A percentile compares a stretch with the other conserved stretches of the same genome.
Conservation (phyloP, 805 yeast genomes). For the Komagataella kurtzmanii region DNA sequence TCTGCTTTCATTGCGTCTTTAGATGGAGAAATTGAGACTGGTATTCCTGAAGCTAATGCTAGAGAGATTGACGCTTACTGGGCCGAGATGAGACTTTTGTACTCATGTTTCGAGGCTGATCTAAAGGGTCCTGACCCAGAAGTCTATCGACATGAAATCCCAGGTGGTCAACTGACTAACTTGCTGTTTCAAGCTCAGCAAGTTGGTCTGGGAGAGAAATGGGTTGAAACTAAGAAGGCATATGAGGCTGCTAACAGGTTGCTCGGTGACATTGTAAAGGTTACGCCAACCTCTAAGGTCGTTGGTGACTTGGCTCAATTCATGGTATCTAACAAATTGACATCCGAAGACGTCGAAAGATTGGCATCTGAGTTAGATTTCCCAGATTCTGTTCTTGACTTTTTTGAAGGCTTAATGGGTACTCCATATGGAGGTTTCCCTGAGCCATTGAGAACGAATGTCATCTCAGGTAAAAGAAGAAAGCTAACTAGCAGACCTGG, state of each 20-base stretch:
- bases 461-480: slow-evolving; percentile 85
- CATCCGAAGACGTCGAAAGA: slow-evolving; percentile 72
- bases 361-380: slow-evolving; percentile 87
- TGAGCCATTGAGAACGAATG: slow-evolving; percentile 90
- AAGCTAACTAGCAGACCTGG: slow-evolving; percentile 90
- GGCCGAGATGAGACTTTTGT: slow-evolving; percentile 96
- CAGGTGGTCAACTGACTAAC: slow-evolving; percentile 99
- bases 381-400: slow-evolving; percentile 97
- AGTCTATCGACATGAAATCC: slow-evolving; percentile 96
- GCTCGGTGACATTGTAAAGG: slow-evolving; percentile 95
- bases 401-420: slow-evolving; percentile 98
- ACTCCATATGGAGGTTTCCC: slow-evolving; percentile 99
- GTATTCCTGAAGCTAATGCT: slow-evolving; percentile 50
- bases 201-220: slow-evolving; percentile 92
- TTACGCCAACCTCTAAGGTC: slow-evolving; percentile 98
- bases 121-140: slow-evolving; percentile 99
- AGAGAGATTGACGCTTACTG: slow-evolving; percentile 89
- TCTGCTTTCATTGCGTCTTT: slow-evolving; percentile 86
- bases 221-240: slow-evolving; percentile 93
- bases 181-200: slow-evolving; percentile 98
- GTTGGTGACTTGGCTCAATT: slow-evolving; percentile 99
- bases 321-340: slow-evolving; percentile 91
- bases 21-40: slow-evolving; percentile 75
- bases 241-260: slow-evolving; percentile 84
- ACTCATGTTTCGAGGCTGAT: slow-evolving; percentile 96